phyloP scores from a whole-genome alignment of 73 alveolate genomes.

The Blepharisma japonicum region DNA sequence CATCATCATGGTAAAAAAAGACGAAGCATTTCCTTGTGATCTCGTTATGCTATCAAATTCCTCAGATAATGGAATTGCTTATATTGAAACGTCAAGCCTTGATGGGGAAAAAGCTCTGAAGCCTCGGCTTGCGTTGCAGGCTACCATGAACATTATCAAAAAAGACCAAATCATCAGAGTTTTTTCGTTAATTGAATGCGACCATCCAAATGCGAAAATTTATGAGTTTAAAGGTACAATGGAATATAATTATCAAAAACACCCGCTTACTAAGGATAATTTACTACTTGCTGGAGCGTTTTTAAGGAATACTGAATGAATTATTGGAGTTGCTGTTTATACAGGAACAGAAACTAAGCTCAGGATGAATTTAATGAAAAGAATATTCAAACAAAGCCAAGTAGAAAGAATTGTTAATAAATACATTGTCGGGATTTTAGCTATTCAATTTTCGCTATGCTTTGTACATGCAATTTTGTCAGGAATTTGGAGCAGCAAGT shows the following conservation, averaged over 20 bases:
- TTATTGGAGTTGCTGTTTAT: constrained; percentile 88
- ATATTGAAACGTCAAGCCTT: constrained; percentile 87
- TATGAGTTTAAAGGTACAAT: constrained; percentile 17
- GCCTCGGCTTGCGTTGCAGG: constrained; percentile 51
- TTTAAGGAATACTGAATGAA: constrained; percentile 85
- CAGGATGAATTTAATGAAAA: constrained; percentile 90
- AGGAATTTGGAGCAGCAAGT: constrained; percentile 33
- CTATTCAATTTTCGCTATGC: constrained; percentile 37
- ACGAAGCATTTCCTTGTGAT: constrained; percentile 93
- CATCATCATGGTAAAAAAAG: constrained; percentile 42
- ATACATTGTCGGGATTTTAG: constrained; percentile 45
- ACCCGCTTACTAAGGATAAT: constrained; percentile 58
- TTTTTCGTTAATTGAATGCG: neutral
- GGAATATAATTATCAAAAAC: neutral
- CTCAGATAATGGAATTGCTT: constrained; percentile 84
- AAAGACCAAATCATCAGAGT: neutral
- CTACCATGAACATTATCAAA: neutral
- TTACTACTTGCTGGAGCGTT: constrained; percentile 90
- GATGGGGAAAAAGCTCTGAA: constrained; percentile 98
- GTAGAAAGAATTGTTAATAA: constrained; percentile 53
- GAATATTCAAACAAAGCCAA: constrained; percentile 78
- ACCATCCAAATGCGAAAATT: constrained; percentile 25
- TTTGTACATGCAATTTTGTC: constrained; percentile 32
- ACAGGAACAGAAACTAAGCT: constrained; percentile 95
- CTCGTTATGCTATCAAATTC: constrained; percentile 81